Conservation (phyloP, 2,329 filamentous ascomycete genomes). For the Acrocalymma vagum region DNA sequence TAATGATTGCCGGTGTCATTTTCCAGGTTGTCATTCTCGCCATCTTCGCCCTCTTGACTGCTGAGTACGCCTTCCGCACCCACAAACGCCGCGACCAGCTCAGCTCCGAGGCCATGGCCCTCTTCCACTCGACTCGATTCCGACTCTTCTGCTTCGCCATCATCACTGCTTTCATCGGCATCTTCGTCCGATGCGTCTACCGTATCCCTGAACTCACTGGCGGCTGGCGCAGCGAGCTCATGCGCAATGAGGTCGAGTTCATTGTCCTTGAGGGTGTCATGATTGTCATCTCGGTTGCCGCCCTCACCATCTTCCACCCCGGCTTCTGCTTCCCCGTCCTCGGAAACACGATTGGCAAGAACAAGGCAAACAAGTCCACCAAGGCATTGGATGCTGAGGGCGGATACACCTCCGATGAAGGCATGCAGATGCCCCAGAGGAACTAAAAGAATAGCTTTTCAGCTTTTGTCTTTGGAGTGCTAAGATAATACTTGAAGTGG, state of each 20-base stretch:
- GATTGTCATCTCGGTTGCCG: conserved; percentile 57
- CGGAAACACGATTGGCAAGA: conserved; percentile 26
- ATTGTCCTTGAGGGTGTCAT: conserved; percentile 63
- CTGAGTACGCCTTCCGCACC: conserved; percentile 46
- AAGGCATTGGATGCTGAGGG: too few species aligned
- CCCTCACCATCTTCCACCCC: conserved; percentile 59
- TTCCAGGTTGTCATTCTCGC: conserved; percentile 64
- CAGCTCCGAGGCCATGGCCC: conserved; percentile 20
- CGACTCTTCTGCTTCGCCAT: conserved; percentile 45
- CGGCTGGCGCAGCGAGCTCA: conserved; percentile 56
- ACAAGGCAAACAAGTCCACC: conserved; percentile 8
- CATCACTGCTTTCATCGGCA: conserved; percentile 51
- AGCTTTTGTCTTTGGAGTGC: too few species aligned
- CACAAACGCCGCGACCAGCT: conserved; percentile 36
- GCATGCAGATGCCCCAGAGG: too few species aligned
- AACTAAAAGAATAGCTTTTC: too few species aligned
- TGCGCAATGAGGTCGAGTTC: conserved; percentile 58
- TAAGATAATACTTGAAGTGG: too few species aligned
- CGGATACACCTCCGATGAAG: too few species aligned
- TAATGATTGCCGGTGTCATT: conserved; percentile 67
- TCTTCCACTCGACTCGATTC: conserved; percentile 35
- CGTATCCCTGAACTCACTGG: conserved; percentile 59
- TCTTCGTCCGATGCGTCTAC: conserved; percentile 59
- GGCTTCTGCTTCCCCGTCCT: conserved; percentile 47
- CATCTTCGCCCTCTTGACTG: conserved; percentile 54